Percentiles rank a stretch among this genome's conserved stretches.
Conservation (phyloP, 2,329 filamentous ascomycete species). For the Claviceps humidiphila region DNA sequence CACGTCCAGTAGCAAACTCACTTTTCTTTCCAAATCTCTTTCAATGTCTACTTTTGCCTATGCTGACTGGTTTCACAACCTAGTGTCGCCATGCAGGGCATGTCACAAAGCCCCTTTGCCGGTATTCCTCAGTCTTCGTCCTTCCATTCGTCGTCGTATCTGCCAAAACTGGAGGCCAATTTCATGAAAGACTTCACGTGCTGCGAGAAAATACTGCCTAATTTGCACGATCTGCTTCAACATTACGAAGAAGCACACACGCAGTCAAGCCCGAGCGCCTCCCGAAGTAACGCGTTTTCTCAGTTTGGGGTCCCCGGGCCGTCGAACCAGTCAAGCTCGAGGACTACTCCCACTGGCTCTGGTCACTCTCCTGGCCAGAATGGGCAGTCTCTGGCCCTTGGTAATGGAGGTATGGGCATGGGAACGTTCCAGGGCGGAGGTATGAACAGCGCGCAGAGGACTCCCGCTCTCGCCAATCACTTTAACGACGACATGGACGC, state of each 20-base stretch:
- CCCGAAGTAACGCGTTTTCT: conserved; percentile 27
- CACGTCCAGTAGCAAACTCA: no score
- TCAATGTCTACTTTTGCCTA: not conserved
- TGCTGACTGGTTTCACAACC: conserved; percentile 6
- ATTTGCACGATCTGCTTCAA: conserved; percentile 85
- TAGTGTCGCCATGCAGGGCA: conserved; percentile 91
- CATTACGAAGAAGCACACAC: conserved; percentile 96
- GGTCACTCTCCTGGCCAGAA: conserved; percentile 18
- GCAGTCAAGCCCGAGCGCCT: conserved; percentile 39
- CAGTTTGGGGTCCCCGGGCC: conserved; percentile 23
- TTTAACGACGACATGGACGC: conserved; percentile 60
- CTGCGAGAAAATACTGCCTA: conserved; percentile 79
- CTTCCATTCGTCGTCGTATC: conserved; percentile 90
- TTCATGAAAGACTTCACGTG: conserved; percentile 97
- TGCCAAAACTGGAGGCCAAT: conserved; percentile 90
- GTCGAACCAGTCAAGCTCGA: conserved; percentile 21
- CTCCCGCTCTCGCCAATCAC: conserved; percentile 28
- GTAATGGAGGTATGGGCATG: conserved; percentile 25
- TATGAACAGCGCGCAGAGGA: conserved; percentile 23
- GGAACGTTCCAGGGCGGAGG: conserved; percentile 17
- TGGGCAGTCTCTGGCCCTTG: conserved; percentile 20
- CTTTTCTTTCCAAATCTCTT: no score
- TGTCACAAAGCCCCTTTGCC: conserved; percentile 60
- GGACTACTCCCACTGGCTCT: conserved; percentile 19
- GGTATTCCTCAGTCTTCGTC: conserved; percentile 73